Evolutionary conservation across 176 grass and related monocot species (phyloP), one percentile per base, ranked within the genome.

Genomic region (Raddia distichophylla): DNA sequence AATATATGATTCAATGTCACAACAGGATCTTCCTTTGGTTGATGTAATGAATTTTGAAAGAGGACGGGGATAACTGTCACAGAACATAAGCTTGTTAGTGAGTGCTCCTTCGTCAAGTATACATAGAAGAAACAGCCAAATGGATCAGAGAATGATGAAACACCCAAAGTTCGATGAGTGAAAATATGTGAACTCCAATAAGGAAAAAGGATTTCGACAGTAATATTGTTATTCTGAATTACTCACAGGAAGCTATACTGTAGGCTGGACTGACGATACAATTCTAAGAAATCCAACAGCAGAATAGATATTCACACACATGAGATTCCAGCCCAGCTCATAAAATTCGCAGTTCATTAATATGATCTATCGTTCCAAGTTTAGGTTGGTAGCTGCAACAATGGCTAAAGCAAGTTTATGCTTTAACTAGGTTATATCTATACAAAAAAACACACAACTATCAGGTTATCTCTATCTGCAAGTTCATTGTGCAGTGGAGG

Each of bases 1-100:
- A 95, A 90, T 87, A 99, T 85, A 80, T 87, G 87, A 82, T 91
- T 85, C 79, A 99, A 80, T 49, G 78, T 85, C 59, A 95, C 82
- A 71, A 69, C 81, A 70, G 84, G 87, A 82, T 86, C 90, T 73
- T 99, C 84, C 74, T 90, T 93, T 66, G 84, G 85, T 60, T 87
- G 87, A 67, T 86, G 80, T 80, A 99, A 89, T 16, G 96, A 91
- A 88, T 93, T 93, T 85, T 95, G 93, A 95, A 99, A 99, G 82
- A 99, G 93, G 85, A 91, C 74, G n/a, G 89, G 93, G 75, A 99
- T 93, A 82, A 99, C 96, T 99, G 93, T 86, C 74, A 85, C 87
- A 95, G 71, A 89, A 83, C 12, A 95, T 62, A 90, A 99, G 35
- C 27, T 80, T 47, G 74, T 89, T 71, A 90, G 92, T 89, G 74